These are phyloP conservation scores for Mariannaea sp. DNA, from an alignment of 2,329 filamentous ascomycete genomes.

Conservation along the genomic window DNA sequence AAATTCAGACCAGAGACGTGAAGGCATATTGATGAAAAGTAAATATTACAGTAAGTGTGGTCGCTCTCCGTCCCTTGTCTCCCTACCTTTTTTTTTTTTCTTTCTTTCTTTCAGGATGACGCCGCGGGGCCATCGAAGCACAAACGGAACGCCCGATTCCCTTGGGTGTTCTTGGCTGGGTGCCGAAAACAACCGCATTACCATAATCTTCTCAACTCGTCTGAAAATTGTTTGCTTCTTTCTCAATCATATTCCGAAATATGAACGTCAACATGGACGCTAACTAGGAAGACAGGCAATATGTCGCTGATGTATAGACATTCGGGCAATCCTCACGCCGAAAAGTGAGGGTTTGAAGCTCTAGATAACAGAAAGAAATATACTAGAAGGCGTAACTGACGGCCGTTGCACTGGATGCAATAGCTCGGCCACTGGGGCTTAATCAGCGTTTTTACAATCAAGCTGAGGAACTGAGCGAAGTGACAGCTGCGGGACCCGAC, in stretches of 20 bases:
- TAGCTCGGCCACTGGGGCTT: conserved; percentile 1
- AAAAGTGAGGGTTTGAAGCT: not conserved
- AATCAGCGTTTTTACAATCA: conserved; percentile 8
- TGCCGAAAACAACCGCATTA: conserved; percentile 69
- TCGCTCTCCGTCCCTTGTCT: not conserved
- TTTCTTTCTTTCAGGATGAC: conserved; percentile 49
- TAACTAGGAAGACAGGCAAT: not conserved
- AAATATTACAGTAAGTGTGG: conserved; percentile 24
- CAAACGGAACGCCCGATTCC: conserved; percentile 26
- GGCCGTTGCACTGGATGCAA: not conserved
- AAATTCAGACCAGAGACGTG: conserved; percentile 61
- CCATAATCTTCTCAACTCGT: conserved; percentile 67
- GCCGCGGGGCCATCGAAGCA: conserved; percentile 58
- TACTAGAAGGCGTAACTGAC: not conserved
- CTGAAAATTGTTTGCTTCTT: conserved; percentile 50
- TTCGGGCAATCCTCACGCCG: not conserved
- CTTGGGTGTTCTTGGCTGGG: conserved; percentile 39
- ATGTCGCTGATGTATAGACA: not conserved
- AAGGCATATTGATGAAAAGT: conserved; percentile 18
- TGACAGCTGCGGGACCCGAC: conserved; percentile 6
- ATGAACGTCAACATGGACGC: conserved; percentile 1
- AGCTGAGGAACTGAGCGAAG: conserved; percentile 10
- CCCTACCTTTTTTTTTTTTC: conserved; percentile 6
- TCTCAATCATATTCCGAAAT: not conserved
- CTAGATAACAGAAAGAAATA: not conserved